Conservation (phyloP, 345 rosid genomes). For the Stellera chamaejasme region DNA sequence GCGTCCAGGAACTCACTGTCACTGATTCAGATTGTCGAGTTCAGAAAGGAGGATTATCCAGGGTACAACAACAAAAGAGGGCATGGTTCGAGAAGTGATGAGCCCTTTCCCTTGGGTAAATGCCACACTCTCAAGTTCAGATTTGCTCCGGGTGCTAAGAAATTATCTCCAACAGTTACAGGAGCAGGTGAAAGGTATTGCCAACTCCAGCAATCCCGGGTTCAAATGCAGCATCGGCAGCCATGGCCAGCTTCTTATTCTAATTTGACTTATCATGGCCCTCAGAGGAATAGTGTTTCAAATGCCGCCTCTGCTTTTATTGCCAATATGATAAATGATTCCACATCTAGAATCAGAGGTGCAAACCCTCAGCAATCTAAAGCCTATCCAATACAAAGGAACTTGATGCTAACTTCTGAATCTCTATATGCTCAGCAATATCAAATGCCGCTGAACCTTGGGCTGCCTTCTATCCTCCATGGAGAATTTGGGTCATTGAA, state of each 20-base stretch:
- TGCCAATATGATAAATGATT: background rate
- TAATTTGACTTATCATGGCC: background rate
- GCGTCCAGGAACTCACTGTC: constrained; percentile 28
- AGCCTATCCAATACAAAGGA: background rate
- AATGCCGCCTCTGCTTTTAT: too few species aligned
- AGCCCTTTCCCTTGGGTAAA: constrained; percentile 36
- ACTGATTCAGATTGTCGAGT: constrained; percentile 17
- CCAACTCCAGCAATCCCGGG: background rate
- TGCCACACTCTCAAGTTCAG: constrained; percentile 46
- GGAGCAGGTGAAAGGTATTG: background rate
- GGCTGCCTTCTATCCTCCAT: background rate
- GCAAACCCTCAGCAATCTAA: background rate
- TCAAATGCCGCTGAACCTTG: background rate
- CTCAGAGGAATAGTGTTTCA: background rate
- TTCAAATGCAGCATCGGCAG: background rate
- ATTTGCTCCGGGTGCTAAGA: constrained; percentile 14
- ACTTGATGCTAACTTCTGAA: too few species aligned
- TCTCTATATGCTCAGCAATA: too few species aligned
- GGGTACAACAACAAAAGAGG: constrained; percentile 50
- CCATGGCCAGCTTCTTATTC: background rate
- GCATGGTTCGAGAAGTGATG: constrained; percentile 35
- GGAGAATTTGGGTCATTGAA: background rate
- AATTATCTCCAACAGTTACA: background rate
- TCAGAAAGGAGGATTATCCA: constrained; percentile 32
- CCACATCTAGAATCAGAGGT: background rate